These are phyloP conservation scores for Melampsora larici-populina DNA, from an alignment of 1,284 basidiomycete species.

Conservation along the genomic window DNA sequence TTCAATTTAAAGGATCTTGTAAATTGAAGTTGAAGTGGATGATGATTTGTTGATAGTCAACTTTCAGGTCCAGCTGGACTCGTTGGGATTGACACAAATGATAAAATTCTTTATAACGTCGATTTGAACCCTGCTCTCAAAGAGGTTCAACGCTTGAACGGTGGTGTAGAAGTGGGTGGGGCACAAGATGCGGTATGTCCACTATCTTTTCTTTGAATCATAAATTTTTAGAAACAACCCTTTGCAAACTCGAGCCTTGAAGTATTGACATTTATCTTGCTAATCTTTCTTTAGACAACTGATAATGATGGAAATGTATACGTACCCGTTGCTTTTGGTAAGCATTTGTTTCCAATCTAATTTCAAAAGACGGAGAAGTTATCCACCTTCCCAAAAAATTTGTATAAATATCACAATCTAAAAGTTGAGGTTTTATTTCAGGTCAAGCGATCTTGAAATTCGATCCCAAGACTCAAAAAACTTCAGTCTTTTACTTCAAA, in stretches of 20 bases:
- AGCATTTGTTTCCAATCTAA: not conserved
- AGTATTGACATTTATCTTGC: too few species aligned
- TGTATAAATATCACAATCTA: not conserved
- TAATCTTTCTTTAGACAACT: not conserved
- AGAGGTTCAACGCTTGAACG: not conserved
- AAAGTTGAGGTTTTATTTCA: not conserved
- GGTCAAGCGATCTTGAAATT: not conserved
- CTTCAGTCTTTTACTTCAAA: too few species aligned
- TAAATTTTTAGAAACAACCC: too few species aligned
- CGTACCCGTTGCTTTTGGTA: not conserved
- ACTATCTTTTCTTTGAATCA: too few species aligned
- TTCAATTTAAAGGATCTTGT: not conserved
- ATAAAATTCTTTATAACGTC: not conserved
- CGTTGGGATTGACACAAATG: not conserved
- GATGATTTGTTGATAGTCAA: not conserved
- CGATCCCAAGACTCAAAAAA: not conserved
- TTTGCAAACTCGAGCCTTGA: too few species aligned
- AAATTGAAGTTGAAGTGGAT: not conserved
- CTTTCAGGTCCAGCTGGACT: not conserved
- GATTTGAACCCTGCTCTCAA: not conserved
- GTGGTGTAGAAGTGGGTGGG: not conserved
- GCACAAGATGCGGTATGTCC: not conserved
- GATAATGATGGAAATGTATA: not conserved
- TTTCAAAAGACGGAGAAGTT: not conserved
- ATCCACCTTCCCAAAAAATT: too few species aligned